Percentiles rank a stretch among this genome's conserved stretches.
Conservation (phyloP, 352 stramenopile species). For the Globisporangium canariense region DNA sequence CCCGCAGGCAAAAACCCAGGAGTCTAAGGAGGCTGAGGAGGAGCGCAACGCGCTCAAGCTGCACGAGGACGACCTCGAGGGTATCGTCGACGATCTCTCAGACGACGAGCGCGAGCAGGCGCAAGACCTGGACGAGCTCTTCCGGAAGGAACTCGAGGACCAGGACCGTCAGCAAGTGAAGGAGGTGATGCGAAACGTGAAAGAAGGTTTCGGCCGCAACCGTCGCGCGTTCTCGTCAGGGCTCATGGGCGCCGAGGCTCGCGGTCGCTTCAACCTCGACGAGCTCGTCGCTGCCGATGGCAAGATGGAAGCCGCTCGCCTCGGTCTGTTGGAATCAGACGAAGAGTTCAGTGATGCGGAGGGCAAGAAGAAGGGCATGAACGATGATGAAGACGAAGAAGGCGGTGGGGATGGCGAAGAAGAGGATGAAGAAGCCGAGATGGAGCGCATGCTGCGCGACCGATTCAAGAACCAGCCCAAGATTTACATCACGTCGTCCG, state of each 20-base stretch:
- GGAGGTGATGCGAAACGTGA: slow-evolving; percentile 88
- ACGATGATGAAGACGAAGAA: slow-evolving; percentile 27
- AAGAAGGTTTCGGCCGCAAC: slow-evolving; percentile 84
- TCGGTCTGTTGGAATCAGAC: slow-evolving; percentile 78
- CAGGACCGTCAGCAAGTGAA: slow-evolving; percentile 70
- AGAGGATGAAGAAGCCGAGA: slow-evolving; percentile 77
- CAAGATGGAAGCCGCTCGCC: slow-evolving; percentile 70
- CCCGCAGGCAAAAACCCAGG: slow-evolving; percentile 57
- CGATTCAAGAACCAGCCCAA: slow-evolving; percentile 74
- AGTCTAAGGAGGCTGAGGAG: slow-evolving; percentile 75
- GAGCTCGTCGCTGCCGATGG: slow-evolving; percentile 80
- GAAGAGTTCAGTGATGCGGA: slow-evolving; percentile 65
- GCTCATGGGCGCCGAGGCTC: slow-evolving; percentile 47
- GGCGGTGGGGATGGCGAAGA: neutral
- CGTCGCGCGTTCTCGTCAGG: slow-evolving; percentile 65
- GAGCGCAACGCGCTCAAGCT: slow-evolving; percentile 71
- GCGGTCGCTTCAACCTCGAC: slow-evolving; percentile 81
- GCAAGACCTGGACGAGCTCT: slow-evolving; percentile 70
- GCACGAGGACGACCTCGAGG: slow-evolving; percentile 75
- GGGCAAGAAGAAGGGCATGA: slow-evolving; percentile 33
- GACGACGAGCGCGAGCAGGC: slow-evolving; percentile 72
- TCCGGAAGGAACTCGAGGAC: slow-evolving; percentile 64
- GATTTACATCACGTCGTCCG: slow-evolving; percentile 87
- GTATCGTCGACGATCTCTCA: slow-evolving; percentile 85
- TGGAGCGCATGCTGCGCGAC: slow-evolving; percentile 76